Conservation (phyloP, 352 stramenopile species). For the Thraustochytrium striatum region DNA sequence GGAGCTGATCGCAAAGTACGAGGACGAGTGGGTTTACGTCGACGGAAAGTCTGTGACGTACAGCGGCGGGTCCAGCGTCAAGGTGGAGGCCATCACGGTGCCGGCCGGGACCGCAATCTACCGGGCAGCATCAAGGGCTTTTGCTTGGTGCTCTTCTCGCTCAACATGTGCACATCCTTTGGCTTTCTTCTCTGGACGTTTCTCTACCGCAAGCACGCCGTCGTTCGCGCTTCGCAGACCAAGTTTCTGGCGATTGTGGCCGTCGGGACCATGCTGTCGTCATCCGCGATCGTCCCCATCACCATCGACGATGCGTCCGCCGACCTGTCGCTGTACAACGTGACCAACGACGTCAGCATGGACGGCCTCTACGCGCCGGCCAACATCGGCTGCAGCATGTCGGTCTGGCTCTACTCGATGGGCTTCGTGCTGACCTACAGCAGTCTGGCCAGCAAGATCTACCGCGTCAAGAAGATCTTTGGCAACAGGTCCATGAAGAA, state of each 20-base stretch:
- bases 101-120: background rate
- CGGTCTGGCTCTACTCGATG: background rate
- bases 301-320: background rate
- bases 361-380: background rate
- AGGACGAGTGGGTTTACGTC: background rate
- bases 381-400: background rate
- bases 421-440: background rate
- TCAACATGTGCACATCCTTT: background rate
- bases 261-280: background rate
- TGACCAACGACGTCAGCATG: background rate
- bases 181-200: background rate
- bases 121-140: background rate
- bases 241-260: background rate
- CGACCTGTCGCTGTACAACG: background rate
- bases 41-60: background rate
- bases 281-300: background rate
- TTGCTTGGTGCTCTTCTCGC: background rate
- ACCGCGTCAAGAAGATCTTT: background rate
- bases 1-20: background rate
- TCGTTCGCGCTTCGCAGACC: background rate
- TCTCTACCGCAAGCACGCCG: background rate
- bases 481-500: background rate
- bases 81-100: background rate
- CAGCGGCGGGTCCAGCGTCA: no score
- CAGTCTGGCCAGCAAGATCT: background rate